A percentile compares a stretch with the other conserved stretches of the same genome.
These are phyloP conservation scores for Exophiala aquamarina DNA, from an alignment of 2,329 filamentous ascomycete genomes.

Conservation along the genomic window DNA sequence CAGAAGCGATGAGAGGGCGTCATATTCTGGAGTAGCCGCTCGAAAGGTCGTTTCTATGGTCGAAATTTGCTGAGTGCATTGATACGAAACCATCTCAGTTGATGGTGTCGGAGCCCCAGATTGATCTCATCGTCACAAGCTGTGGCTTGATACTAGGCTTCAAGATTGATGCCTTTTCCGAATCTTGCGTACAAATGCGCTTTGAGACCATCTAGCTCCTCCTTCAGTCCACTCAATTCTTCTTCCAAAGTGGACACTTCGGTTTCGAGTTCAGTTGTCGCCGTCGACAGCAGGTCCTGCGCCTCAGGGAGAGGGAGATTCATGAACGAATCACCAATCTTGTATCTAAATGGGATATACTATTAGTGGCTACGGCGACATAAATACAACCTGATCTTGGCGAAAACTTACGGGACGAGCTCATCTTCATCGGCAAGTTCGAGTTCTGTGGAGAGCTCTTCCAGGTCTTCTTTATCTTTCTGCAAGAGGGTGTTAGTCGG, in stretches of 20 bases:
- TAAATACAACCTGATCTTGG: not conserved
- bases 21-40: too few species aligned
- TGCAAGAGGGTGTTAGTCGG: slow-evolving; percentile 39
- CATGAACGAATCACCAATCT: slow-evolving; percentile 95
- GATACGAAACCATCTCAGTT: too few species aligned
- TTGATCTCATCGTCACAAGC: too few species aligned
- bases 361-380: not conserved
- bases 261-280: slow-evolving; percentile 71
- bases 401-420: slow-evolving; percentile 71
- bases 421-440: slow-evolving; percentile 94
- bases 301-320: slow-evolving; percentile 80
- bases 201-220: slow-evolving; percentile 89
- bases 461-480: slow-evolving; percentile 98
- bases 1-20: too few species aligned
- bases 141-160: slow-evolving; percentile 44
- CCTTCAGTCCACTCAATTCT: slow-evolving; percentile 69
- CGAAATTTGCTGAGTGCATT: too few species aligned
- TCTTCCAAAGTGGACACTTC: slow-evolving; percentile 77
- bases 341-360: slow-evolving; percentile 64
- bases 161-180: slow-evolving; percentile 93
- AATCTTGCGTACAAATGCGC: slow-evolving; percentile 91
- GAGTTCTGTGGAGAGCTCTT: slow-evolving; percentile 86
- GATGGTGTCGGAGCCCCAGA: too few species aligned
- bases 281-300: slow-evolving; percentile 75
- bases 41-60: too few species aligned